A percentile compares a stretch with the other conserved stretches of the same genome.
phyloP scores from a whole-genome alignment of 306 rosid genomes.

The Astragalus glycyphyllos region DNA sequence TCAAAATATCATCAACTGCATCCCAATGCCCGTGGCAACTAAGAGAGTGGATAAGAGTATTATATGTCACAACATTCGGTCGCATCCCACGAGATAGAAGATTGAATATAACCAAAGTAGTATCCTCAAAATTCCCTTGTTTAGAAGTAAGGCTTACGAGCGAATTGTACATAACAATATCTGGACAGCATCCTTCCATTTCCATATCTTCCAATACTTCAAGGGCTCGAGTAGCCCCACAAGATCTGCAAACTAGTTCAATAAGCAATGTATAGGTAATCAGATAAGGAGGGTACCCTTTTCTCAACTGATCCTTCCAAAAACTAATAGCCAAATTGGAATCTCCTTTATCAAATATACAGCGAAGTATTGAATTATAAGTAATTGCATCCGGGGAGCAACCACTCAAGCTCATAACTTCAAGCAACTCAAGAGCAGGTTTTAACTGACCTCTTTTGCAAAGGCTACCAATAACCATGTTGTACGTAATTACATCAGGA shows the following conservation, averaged over 20 bases:
- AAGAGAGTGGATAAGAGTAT: constrained; percentile 77
- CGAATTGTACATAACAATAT: constrained; percentile 76
- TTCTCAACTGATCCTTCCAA: constrained; percentile 83
- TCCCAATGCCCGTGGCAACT: constrained; percentile 68
- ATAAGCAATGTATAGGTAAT: constrained; percentile 78
- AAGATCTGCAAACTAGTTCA: constrained; percentile 73
- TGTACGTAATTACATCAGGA: constrained; percentile 80
- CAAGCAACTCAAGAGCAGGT: constrained; percentile 68
- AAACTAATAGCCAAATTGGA: constrained; percentile 68
- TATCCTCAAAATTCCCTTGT: constrained; percentile 65
- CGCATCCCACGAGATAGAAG: constrained; percentile 63
- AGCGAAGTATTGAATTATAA: constrained; percentile 74
- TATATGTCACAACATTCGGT: constrained; percentile 78
- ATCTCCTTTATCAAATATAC: constrained; percentile 61
- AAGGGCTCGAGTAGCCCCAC: constrained; percentile 66
- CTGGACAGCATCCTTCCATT: constrained; percentile 84
- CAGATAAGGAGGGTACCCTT: constrained; percentile 86
- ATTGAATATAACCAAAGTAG: constrained; percentile 58
- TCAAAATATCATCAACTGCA: constrained; percentile 68
- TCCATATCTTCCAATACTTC: constrained; percentile 86
- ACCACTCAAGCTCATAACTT: constrained; percentile 83
- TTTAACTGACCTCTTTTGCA: constrained; percentile 66
- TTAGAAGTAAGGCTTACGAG: constrained; percentile 71
- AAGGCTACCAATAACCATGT: constrained; percentile 72
- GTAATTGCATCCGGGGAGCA: constrained; percentile 87